These are phyloP conservation scores for Ganoderma sp. DNA, from an alignment of 1,284 basidiomycete genomes.

Conservation along the genomic window DNA sequence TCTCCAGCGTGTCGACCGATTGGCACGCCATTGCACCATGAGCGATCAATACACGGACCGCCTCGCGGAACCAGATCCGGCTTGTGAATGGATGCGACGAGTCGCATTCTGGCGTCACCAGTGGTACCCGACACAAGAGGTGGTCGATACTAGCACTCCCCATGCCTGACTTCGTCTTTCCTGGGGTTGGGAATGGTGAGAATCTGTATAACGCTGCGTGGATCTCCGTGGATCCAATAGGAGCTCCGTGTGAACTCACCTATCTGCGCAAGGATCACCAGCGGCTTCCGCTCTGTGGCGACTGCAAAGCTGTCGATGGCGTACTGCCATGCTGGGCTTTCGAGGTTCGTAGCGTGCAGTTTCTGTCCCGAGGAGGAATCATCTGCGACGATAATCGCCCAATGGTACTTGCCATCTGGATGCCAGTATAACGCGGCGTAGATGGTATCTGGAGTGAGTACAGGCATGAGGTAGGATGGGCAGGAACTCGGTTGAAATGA, in stretches of 20 bases:
- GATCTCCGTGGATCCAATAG: neutral
- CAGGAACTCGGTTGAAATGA: neutral
- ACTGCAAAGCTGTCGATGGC: neutral
- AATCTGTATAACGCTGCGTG: too few species aligned
- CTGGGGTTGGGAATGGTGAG: neutral
- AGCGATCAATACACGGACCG: neutral
- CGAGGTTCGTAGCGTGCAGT: neutral
- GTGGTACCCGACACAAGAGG: too few species aligned
- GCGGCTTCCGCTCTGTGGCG: neutral
- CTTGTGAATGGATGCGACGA: neutral
- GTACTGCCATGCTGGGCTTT: neutral
- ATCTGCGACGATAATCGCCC: neutral
- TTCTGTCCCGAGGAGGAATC: neutral
- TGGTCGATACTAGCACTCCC: neutral
- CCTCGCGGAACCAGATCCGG: neutral
- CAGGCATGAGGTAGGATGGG: neutral
- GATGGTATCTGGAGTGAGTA: neutral
- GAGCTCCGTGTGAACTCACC: neutral
- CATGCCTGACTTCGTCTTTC: neutral
- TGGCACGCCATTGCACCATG: neutral
- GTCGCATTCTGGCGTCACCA: neutral
- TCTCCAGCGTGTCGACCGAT: neutral
- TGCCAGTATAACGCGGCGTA: neutral
- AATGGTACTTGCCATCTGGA: neutral
- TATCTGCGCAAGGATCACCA: neutral